Evolutionary conservation across 1,284 basidiomycete genomes (phyloP).

Genomic region (Pulveroboletus sp.): DNA sequence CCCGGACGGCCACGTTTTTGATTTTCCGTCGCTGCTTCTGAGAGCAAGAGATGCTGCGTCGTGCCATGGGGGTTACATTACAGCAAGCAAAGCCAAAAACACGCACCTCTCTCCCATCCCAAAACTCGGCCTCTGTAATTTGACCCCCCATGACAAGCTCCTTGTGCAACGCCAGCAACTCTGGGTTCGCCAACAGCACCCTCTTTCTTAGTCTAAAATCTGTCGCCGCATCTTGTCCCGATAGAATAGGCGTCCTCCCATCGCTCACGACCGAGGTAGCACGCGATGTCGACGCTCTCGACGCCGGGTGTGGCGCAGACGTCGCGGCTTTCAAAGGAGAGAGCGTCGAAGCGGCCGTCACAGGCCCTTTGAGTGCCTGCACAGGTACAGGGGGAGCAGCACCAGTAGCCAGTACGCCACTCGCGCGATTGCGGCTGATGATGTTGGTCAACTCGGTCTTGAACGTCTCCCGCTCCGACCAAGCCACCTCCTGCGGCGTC

Average conservation of each 20-base stretch:
- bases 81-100: neutral
- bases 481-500: slow-evolving; percentile 53
- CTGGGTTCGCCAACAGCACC: slow-evolving; percentile 75
- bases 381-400: slow-evolving; percentile 23
- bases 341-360: slow-evolving; percentile 29
- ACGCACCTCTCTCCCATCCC: slow-evolving; percentile 87
- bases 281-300: slow-evolving; percentile 50
- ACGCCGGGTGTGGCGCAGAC: slow-evolving; percentile 26
- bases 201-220: slow-evolving; percentile 77
- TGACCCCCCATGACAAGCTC: slow-evolving; percentile 85
- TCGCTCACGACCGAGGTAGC: slow-evolving; percentile 64
- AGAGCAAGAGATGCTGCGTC: slow-evolving; percentile 64
- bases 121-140: slow-evolving; percentile 91
- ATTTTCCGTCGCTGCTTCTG: slow-evolving; percentile 67
- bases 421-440: slow-evolving; percentile 66
- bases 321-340: slow-evolving; percentile 34
- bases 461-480: slow-evolving; percentile 74
- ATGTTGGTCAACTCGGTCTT: slow-evolving; percentile 75
- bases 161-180: slow-evolving; percentile 76
- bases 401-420: slow-evolving; percentile 16
- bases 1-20: slow-evolving; percentile 85
- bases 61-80: neutral
- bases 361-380: slow-evolving; percentile 31
- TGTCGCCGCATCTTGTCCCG: slow-evolving; percentile 56
- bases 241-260: slow-evolving; percentile 53